Evolutionary conservation across 163 green algal genomes (phyloP).

Genomic region (Scenedesmus sp.): DNA sequence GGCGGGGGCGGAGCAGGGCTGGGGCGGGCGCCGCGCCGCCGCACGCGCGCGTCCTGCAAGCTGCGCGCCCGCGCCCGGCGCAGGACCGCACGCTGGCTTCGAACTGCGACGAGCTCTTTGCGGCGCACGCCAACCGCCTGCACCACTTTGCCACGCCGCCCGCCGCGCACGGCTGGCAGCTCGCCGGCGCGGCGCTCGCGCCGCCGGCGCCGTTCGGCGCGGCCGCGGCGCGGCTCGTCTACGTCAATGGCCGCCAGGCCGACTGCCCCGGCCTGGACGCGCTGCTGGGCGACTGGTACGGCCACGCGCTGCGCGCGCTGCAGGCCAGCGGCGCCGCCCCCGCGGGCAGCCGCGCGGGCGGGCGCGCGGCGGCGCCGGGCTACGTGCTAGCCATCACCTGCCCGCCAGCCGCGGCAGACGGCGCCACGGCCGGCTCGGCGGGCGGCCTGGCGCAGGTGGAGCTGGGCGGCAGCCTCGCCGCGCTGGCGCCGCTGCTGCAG

Average conservation of each 20-base stretch:
- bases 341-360: slow-evolving; percentile 1
- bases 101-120: slow-evolving; percentile 16
- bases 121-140: slow-evolving; percentile 19
- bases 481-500: slow-evolving; percentile 12
- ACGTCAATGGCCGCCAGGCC: slow-evolving; percentile 12
- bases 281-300: slow-evolving; percentile 32
- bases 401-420: background rate
- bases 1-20: too few species aligned
- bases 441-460: slow-evolving; percentile 5
- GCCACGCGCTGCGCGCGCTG: background rate
- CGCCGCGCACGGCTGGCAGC: slow-evolving; percentile 33
- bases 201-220: slow-evolving; percentile 8
- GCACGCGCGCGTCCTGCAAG: too few species aligned
- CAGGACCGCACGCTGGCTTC: slow-evolving; percentile 18
- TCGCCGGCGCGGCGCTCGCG: background rate
- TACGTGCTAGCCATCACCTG: slow-evolving; percentile 24
- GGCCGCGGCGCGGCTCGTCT: slow-evolving; percentile 22
- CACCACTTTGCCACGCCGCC: background rate
- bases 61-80: too few species aligned
- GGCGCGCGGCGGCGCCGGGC: slow-evolving; percentile 8
- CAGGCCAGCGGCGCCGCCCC: background rate
- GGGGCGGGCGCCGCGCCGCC: too few species aligned
- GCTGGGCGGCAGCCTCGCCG: slow-evolving; percentile 2
- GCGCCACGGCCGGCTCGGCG: background rate
- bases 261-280: slow-evolving; percentile 4